Conservation (phyloP, 768 basidiomycete genomes). For the Lepiota brunneoincarnata region DNA sequence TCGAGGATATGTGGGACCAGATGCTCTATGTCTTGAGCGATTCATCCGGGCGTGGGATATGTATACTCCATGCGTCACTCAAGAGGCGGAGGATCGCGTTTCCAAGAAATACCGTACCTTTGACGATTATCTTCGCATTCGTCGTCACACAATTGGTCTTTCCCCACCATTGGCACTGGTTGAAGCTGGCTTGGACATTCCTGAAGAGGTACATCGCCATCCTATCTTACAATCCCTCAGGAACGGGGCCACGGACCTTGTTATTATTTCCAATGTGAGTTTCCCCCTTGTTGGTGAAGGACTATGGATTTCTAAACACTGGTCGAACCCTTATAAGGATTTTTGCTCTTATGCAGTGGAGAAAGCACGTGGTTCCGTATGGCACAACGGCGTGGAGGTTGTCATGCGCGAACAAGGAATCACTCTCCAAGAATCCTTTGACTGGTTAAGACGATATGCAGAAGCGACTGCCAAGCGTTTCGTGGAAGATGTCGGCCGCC, state of each 20-base stretch:
- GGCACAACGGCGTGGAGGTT: conserved; percentile 39
- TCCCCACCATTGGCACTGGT: conserved; percentile 50
- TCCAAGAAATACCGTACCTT: conserved; percentile 36
- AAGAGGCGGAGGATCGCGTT: conserved; percentile 42
- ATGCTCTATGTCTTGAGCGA: conserved; percentile 19
- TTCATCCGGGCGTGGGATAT: conserved; percentile 36
- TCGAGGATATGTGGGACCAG: conserved; percentile 8
- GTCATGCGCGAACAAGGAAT: conserved; percentile 35
- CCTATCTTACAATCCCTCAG: conserved; percentile 43
- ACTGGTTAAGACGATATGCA: conserved; percentile 32
- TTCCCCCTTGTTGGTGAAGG: conserved; percentile 3
- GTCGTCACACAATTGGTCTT: conserved; percentile 53
- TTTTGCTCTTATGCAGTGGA: conserved; percentile 39
- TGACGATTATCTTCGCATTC: conserved; percentile 50
- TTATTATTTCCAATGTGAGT: conserved; percentile 31
- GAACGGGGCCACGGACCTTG: conserved; percentile 47
- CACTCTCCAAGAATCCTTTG: conserved; percentile 32
- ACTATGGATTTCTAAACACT: neutral
- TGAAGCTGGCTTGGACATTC: conserved; percentile 56
- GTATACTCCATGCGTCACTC: conserved; percentile 40
- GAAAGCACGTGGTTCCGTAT: conserved; percentile 35
- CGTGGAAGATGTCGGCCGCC: conserved; percentile 18
- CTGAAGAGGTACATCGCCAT: conserved; percentile 50
- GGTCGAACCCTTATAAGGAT: conserved; percentile 28
- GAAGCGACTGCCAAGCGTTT: conserved; percentile 28